A percentile compares a stretch with the other conserved stretches of the same genome.
These are phyloP conservation scores for Eutrema japonicum DNA, from an alignment of 345 rosid species.

Conservation along the genomic window DNA sequence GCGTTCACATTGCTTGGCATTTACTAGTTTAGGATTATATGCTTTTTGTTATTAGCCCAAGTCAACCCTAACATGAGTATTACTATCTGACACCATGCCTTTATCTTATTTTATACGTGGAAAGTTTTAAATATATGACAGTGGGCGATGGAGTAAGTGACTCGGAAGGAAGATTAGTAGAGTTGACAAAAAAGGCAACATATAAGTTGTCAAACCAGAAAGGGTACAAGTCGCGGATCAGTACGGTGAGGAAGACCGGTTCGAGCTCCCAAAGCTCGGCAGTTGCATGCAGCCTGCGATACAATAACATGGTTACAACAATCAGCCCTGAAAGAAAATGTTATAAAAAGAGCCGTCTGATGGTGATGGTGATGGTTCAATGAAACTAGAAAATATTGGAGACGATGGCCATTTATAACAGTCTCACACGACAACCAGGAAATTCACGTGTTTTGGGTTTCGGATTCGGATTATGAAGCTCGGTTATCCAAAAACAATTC, in stretches of 20 bases:
- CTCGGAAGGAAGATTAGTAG: neutral
- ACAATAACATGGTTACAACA: slow-evolving; percentile 12
- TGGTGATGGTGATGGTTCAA: neutral
- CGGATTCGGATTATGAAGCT: neutral
- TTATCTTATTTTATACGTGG: slow-evolving; percentile 2
- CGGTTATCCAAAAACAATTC: neutral
- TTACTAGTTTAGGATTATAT: neutral
- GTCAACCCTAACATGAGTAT: slow-evolving; percentile 30
- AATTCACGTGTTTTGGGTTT: neutral
- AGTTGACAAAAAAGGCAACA: slow-evolving; percentile 15
- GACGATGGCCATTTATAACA: slow-evolving; percentile 10
- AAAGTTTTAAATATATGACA: slow-evolving; percentile 30
- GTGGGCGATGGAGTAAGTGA: slow-evolving; percentile 25
- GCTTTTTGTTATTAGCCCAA: no score
- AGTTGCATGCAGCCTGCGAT: slow-evolving; percentile 74
- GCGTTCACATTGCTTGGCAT: slow-evolving; percentile 5
- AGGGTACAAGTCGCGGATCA: slow-evolving; percentile 59
- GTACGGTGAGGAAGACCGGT: slow-evolving; percentile 64
- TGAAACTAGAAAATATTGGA: slow-evolving; percentile 2
- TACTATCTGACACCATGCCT: slow-evolving; percentile 10
- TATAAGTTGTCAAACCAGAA: slow-evolving; percentile 44
- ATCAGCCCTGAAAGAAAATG: neutral
- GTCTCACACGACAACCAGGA: slow-evolving; percentile 6
- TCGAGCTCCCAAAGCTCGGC: slow-evolving; percentile 87
- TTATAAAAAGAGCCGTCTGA: neutral